Percentiles rank a stretch among this genome's conserved stretches.
phyloP scores from a whole-genome alignment of 768 basidiomycete genomes.

The Filobasidium floriforme region DNA sequence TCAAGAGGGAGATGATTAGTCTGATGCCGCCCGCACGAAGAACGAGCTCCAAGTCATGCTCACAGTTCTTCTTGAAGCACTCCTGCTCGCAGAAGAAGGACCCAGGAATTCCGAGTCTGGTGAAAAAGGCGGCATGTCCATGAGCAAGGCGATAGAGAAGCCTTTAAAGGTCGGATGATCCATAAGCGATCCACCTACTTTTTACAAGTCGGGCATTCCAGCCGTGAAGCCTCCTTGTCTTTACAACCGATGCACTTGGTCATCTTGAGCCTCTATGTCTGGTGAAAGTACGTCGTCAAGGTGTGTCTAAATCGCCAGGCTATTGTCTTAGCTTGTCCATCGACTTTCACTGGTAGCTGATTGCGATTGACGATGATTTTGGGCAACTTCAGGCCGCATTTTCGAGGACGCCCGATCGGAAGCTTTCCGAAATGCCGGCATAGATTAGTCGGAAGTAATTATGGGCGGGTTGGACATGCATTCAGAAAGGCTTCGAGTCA shows the following conservation, averaged over 20 bases:
- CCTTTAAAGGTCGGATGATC: too few relatives aligned
- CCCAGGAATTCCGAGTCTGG: slow-evolving; percentile 46
- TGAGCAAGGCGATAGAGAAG: too few relatives aligned
- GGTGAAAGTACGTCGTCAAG: too few relatives aligned
- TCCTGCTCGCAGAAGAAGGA: slow-evolving; percentile 78
- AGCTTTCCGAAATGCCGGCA: too few relatives aligned
- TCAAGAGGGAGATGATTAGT: neutral
- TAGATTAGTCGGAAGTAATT: neutral
- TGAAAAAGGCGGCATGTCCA: neutral
- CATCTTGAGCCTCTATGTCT: slow-evolving; percentile 18
- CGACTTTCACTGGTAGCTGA: too few relatives aligned
- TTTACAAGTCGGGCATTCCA: slow-evolving; percentile 90
- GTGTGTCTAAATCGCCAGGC: too few relatives aligned
- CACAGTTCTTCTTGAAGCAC: slow-evolving; percentile 92
- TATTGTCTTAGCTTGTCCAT: too few relatives aligned
- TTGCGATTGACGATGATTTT: too few relatives aligned
- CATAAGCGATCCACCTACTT: slow-evolving; percentile 54
- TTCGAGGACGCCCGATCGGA: too few relatives aligned
- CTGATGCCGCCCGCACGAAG: neutral
- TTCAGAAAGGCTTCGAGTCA: too few relatives aligned
- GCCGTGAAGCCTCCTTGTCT: slow-evolving; percentile 71
- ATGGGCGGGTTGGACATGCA: too few relatives aligned
- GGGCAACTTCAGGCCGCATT: too few relatives aligned
- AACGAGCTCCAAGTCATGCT: slow-evolving; percentile 39
- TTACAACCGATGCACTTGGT: slow-evolving; percentile 46